A percentile compares a stretch with the other conserved stretches of the same genome.
Evolutionary conservation across 192 early-diverging fungal species (phyloP).

Genomic region (Paraglomus brasilianum): DNA sequence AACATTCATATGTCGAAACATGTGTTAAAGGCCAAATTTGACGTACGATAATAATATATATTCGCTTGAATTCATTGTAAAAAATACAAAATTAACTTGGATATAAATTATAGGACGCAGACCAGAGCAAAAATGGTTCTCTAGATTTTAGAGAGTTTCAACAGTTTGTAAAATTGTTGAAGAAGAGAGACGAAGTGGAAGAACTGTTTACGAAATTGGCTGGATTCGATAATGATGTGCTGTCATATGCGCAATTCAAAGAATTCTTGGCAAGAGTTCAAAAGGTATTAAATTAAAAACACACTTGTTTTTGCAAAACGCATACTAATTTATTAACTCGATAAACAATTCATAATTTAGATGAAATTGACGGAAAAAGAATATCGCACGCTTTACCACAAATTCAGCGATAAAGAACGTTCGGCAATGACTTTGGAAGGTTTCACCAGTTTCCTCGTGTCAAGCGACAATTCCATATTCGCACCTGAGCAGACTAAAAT

Average conservation of each 20-base stretch:
- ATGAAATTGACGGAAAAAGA: slow-evolving; percentile 45
- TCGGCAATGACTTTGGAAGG: slow-evolving; percentile 62
- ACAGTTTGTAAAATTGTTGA: slow-evolving; percentile 56
- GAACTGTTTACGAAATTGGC: slow-evolving; percentile 51
- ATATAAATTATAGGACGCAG: slow-evolving; percentile 39
- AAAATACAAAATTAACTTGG: background rate
- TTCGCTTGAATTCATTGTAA: background rate
- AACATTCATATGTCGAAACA: slow-evolving; percentile 64
- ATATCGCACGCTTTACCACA: slow-evolving; percentile 55
- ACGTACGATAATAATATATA: slow-evolving; percentile 26
- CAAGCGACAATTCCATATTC: slow-evolving; percentile 60
- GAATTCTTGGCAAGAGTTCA: slow-evolving; percentile 55
- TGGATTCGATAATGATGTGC: slow-evolving; percentile 29
- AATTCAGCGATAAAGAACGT: slow-evolving; percentile 46
- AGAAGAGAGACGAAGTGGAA: slow-evolving; percentile 61
- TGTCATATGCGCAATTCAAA: slow-evolving; percentile 55
- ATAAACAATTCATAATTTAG: slow-evolving; percentile 32
- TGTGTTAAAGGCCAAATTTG: slow-evolving; percentile 60
- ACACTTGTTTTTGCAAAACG: background rate
- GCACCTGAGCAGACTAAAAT: slow-evolving; percentile 48
- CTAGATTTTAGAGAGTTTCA: slow-evolving; percentile 61
- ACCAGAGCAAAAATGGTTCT: slow-evolving; percentile 47
- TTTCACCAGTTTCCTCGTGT: slow-evolving; percentile 64
- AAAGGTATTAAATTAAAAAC: slow-evolving; percentile 45
- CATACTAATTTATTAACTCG: slow-evolving; percentile 14